phyloP scores from a whole-genome alignment of 2,329 filamentous ascomycete genomes.

The Colletotrichum cuscutae region DNA sequence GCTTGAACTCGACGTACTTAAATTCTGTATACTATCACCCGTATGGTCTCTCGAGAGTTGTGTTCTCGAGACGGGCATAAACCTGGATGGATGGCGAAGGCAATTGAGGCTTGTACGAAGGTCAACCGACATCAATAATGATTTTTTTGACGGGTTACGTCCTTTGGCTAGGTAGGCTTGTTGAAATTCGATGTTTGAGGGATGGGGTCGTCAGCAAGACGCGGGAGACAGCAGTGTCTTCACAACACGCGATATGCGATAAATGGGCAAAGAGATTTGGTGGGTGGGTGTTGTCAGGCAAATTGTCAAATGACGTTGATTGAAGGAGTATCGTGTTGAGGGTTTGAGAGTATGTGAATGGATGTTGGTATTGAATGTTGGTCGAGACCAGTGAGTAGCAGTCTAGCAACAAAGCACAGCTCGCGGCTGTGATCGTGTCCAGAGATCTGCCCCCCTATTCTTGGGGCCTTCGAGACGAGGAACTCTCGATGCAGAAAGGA shows the following conservation, averaged over 20 bases:
- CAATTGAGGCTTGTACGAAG: slow-evolving; percentile 65
- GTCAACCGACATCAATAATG: slow-evolving; percentile 70
- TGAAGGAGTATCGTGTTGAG: background rate
- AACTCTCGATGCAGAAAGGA: slow-evolving; percentile 30
- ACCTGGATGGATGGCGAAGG: slow-evolving; percentile 65
- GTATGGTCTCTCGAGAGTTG: slow-evolving; percentile 66
- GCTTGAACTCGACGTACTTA: slow-evolving; percentile 48
- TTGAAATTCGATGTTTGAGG: slow-evolving; percentile 14
- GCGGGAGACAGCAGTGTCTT: slow-evolving; percentile 25
- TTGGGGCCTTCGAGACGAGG: slow-evolving; percentile 32
- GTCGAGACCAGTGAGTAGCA: slow-evolving; percentile 33
- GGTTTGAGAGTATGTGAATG: background rate
- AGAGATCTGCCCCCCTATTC: slow-evolving; percentile 36
- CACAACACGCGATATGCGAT: slow-evolving; percentile 26
- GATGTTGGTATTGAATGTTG: slow-evolving; percentile 16
- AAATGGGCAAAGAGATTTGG: background rate
- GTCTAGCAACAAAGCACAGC: slow-evolving; percentile 36
- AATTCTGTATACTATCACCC: slow-evolving; percentile 66
- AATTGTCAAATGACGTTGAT: slow-evolving; percentile 12
- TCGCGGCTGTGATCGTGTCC: slow-evolving; percentile 30
- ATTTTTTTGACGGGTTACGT: slow-evolving; percentile 37
- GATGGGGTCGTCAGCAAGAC: slow-evolving; percentile 21
- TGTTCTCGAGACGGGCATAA: slow-evolving; percentile 67
- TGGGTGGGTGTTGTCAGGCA: slow-evolving; percentile 9
- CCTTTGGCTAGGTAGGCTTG: slow-evolving; percentile 32